Conservation (phyloP, 1,139 yeast genomes). For the Saccharomyces hybrid region DNA sequence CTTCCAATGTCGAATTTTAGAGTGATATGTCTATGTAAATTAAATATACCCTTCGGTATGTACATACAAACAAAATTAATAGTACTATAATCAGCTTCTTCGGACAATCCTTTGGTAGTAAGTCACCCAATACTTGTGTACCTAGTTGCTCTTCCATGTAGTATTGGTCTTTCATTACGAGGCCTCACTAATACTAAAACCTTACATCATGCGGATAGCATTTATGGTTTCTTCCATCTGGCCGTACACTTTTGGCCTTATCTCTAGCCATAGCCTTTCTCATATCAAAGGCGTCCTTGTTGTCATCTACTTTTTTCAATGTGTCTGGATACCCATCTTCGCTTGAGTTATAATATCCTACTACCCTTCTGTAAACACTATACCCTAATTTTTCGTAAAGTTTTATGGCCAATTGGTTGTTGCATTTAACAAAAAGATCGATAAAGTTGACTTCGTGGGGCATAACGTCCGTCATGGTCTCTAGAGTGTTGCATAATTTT, state of each 20-base stretch:
- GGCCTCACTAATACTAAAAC: constrained; percentile 16
- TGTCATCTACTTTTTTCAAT: constrained; percentile 45
- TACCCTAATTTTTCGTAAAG: constrained; percentile 84
- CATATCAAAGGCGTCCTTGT: constrained; percentile 86
- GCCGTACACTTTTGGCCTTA: constrained; percentile 42
- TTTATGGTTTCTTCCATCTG: constrained; percentile 48
- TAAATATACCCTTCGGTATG: background rate
- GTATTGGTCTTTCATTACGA: background rate
- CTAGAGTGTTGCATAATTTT: constrained; percentile 60
- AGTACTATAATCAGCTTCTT: background rate
- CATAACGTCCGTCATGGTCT: constrained; percentile 57
- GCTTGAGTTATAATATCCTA: constrained; percentile 66
- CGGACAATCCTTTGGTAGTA: background rate
- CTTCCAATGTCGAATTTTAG: background rate
- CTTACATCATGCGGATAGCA: constrained; percentile 54
- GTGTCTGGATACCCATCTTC: constrained; percentile 34
- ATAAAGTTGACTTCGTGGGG: constrained; percentile 75
- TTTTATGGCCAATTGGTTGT: constrained; percentile 69
- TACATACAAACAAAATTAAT: background rate
- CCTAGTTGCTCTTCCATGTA: no score
- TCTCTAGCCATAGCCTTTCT: constrained; percentile 42
- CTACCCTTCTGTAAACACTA: constrained; percentile 73
- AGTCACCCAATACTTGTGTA: no score
- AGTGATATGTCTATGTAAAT: background rate
- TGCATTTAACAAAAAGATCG: constrained; percentile 85